Evolutionary conservation across 345 rosid genomes (phyloP).

Genomic region (Capsella bursapastoris): DNA sequence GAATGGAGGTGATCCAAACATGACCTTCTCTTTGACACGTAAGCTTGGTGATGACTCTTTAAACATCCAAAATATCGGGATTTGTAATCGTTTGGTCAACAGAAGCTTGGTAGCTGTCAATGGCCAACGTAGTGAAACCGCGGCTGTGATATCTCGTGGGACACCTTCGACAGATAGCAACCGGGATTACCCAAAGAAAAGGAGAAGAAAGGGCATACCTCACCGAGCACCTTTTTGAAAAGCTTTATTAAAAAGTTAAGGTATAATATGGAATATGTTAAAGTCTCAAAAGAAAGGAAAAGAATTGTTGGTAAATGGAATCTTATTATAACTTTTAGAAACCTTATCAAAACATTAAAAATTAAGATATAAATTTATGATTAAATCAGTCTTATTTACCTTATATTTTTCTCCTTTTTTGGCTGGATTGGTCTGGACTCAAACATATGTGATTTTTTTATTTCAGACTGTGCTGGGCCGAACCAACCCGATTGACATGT

Average conservation of each 20-base stretch:
- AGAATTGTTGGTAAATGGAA: conserved; percentile 13
- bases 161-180: conserved; percentile 56
- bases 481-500: too few species aligned
- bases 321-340: conserved; percentile 19
- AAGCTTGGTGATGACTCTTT: conserved; percentile 62
- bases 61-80: conserved; percentile 51
- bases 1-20: conserved; percentile 55
- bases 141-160: conserved; percentile 49
- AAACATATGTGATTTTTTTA: too few species aligned
- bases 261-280: not conserved
- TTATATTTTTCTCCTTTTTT: not conserved
- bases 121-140: not conserved
- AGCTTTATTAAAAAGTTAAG: not conserved
- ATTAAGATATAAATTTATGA: not conserved
- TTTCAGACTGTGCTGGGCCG: too few species aligned
- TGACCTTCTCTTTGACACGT: conserved; percentile 51
- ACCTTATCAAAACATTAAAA: not conserved
- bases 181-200: conserved; percentile 43
- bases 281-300: not conserved
- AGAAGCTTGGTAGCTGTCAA: conserved; percentile 9
- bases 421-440: too few species aligned
- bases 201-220: conserved; percentile 80
- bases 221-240: conserved; percentile 65
- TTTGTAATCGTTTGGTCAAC: not conserved
- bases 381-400: not conserved